Percentiles rank a stretch among this genome's conserved stretches.
Evolutionary conservation across 257 asterid genomes (phyloP).

Genomic region (Rehmannia glutinosa): DNA sequence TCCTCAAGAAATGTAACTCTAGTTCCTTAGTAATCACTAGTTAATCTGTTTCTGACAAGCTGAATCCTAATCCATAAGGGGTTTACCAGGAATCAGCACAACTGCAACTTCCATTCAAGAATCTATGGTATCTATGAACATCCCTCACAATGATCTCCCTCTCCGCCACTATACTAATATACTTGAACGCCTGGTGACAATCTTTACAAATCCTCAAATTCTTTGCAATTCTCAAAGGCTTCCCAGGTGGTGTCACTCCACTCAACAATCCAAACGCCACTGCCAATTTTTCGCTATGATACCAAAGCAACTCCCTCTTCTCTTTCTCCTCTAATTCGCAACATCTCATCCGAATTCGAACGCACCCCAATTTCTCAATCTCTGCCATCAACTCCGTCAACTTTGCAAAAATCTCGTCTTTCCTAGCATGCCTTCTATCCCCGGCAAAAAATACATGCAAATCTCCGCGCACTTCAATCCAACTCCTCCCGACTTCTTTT

Average conservation of each 20-base stretch:
- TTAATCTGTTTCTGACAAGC: too few species aligned
- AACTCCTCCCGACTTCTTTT: slow-evolving; percentile 70
- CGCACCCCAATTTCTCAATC: slow-evolving; percentile 64
- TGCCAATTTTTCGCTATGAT: slow-evolving; percentile 73
- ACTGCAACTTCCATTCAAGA: slow-evolving; percentile 59
- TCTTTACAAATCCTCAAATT: slow-evolving; percentile 71
- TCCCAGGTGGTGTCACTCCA: slow-evolving; percentile 59
- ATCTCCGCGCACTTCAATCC: slow-evolving; percentile 63
- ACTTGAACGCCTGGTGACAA: slow-evolving; percentile 67
- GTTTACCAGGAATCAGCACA: slow-evolving; percentile 68
- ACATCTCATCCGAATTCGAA: slow-evolving; percentile 41
- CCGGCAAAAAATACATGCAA: slow-evolving; percentile 64
- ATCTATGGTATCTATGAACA: slow-evolving; percentile 63
- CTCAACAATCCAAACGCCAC: slow-evolving; percentile 63
- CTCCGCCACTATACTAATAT: slow-evolving; percentile 39
- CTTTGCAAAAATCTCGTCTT: slow-evolving; percentile 54
- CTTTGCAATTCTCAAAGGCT: slow-evolving; percentile 61
- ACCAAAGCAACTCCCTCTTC: slow-evolving; percentile 50
- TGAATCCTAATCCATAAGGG: too few species aligned
- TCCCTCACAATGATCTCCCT: slow-evolving; percentile 76
- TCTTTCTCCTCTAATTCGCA: slow-evolving; percentile 43
- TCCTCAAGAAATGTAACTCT: too few species aligned
- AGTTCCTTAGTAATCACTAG: too few species aligned
- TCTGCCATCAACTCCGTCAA: slow-evolving; percentile 44
- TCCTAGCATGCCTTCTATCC: slow-evolving; percentile 51